A percentile compares a stretch with the other conserved stretches of the same genome.
These are phyloP conservation scores for Suillus cothurnatus DNA, from an alignment of 768 basidiomycete genomes.

Conservation along the genomic window DNA sequence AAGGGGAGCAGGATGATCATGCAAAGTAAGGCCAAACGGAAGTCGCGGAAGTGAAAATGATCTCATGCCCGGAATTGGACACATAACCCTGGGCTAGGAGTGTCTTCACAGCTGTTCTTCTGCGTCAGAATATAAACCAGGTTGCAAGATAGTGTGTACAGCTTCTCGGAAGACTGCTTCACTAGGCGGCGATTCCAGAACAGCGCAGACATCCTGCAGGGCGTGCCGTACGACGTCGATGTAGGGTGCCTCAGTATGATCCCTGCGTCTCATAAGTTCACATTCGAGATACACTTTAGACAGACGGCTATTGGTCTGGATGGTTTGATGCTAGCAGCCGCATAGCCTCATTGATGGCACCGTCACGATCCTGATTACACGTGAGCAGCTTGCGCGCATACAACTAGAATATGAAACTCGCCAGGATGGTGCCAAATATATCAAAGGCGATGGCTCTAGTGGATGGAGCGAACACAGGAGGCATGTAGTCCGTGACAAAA, in stretches of 20 bases:
- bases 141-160: not conserved
- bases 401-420: too few relatives aligned
- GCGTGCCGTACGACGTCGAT: not conserved
- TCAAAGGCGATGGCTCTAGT: too few relatives aligned
- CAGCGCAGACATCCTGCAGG: not conserved
- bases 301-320: too few relatives aligned
- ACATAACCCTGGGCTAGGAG: constrained; percentile 1
- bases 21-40: not conserved
- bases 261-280: not conserved
- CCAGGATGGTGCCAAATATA: too few relatives aligned
- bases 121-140: not conserved
- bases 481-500: too few relatives aligned
- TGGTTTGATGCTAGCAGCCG: too few relatives aligned
- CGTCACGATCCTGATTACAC: too few relatives aligned
- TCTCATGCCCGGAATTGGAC: too few relatives aligned
- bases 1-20: not conserved
- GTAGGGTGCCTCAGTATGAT: not conserved
- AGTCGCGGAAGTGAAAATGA: not conserved
- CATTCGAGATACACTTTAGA: too few relatives aligned
- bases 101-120: not conserved
- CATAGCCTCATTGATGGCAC: too few relatives aligned
- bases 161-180: not conserved
- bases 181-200: not conserved
- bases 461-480: too few relatives aligned
- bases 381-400: too few relatives aligned